Conservation (phyloP, 2,329 filamentous ascomycete genomes). For the Ceratocystis papillata region DNA sequence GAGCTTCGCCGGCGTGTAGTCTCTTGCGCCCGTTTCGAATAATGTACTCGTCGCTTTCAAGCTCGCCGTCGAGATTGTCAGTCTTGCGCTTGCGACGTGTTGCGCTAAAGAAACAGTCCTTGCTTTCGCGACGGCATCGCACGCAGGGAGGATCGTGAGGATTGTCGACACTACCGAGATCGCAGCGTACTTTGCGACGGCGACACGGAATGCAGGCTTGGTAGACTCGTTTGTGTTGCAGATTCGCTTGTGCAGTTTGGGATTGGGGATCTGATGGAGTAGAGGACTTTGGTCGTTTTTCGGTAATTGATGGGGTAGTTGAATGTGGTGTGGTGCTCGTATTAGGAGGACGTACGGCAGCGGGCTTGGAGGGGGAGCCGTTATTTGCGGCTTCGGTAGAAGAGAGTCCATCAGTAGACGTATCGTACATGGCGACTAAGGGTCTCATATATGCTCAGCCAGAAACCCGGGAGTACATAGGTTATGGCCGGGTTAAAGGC, state of each 20-base stretch:
- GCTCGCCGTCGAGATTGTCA: slow-evolving; percentile 44
- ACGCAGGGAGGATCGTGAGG: slow-evolving; percentile 90
- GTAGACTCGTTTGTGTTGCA: slow-evolving; percentile 51
- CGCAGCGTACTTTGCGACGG: slow-evolving; percentile 51
- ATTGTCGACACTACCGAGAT: slow-evolving; percentile 71
- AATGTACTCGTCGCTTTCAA: slow-evolving; percentile 53
- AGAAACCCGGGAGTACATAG: not conserved
- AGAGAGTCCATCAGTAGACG: not conserved
- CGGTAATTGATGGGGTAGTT: not conserved
- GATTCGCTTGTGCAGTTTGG: not conserved
- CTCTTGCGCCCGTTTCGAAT: slow-evolving; percentile 64
- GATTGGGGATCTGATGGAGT: slow-evolving; percentile 16
- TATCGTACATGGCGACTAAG: slow-evolving; percentile 16
- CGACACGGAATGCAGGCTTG: slow-evolving; percentile 54
- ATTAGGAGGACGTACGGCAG: not conserved
- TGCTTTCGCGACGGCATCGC: slow-evolving; percentile 85
- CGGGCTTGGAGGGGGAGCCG: slow-evolving; percentile 1
- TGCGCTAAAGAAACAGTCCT: slow-evolving; percentile 93
- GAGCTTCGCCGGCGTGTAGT: slow-evolving; percentile 32
- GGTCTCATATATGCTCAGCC: not conserved
- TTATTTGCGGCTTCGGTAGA: slow-evolving; percentile 23
- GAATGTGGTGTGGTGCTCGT: not conserved
- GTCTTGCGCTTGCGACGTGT: slow-evolving; percentile 85
- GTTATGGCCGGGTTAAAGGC: not conserved
- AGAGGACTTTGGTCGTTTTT: not conserved